Evolutionary conservation across 495 filamentous ascomycete species (phyloP).

Genomic region (Platismatia glauca): DNA sequence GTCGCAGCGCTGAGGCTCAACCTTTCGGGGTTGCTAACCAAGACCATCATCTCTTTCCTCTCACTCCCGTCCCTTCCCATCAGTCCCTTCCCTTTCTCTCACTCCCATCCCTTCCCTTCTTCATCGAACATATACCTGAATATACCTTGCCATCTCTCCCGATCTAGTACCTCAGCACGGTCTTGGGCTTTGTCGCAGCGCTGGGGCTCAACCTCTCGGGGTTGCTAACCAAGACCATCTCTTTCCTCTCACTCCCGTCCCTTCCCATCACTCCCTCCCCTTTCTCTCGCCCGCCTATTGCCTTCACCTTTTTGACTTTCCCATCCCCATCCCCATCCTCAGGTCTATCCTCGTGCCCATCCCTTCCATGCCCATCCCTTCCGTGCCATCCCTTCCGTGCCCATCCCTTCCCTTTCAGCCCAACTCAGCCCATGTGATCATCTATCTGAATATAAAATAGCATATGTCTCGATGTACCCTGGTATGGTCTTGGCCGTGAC

Average conservation of each 20-base stretch:
- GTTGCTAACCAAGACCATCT: neutral
- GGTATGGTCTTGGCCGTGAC: neutral
- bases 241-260: neutral
- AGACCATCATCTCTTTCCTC: neutral
- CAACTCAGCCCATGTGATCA: neutral
- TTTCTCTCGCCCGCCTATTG: neutral
- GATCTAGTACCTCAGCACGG: neutral
- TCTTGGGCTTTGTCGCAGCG: neutral
- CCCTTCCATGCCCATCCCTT: neutral
- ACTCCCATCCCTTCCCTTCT: neutral
- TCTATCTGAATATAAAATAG: neutral
- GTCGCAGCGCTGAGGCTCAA: slow-evolving; percentile 1
- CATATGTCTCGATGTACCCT: neutral
- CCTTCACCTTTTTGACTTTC: neutral
- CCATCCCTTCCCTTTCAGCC: neutral
- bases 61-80: neutral
- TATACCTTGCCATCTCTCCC: neutral
- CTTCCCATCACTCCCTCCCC: neutral
- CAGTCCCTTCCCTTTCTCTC: neutral
- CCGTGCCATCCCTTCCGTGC: neutral
- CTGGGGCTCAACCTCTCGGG: neutral
- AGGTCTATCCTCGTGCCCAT: neutral
- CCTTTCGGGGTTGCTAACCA: neutral
- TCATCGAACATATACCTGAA: neutral
- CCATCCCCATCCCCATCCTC: too few species aligned